These are phyloP conservation scores for Ophiocordyceps robertsii DNA, from an alignment of 2,329 filamentous ascomycete species.

Conservation along the genomic window DNA sequence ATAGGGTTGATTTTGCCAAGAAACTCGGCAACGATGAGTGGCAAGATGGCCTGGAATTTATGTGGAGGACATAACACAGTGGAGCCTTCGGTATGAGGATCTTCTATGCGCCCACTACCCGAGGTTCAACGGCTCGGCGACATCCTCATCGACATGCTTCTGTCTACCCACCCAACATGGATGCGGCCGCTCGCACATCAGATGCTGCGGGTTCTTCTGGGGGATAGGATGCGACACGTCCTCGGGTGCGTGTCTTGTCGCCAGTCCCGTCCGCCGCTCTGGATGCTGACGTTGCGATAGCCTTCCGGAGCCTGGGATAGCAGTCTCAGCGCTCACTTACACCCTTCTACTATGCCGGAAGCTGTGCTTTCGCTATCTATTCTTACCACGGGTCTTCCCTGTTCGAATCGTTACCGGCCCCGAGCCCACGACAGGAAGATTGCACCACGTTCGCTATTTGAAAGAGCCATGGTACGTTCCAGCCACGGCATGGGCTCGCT, in stretches of 20 bases:
- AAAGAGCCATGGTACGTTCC: slow-evolving; percentile 53
- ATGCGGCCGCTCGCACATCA: slow-evolving; percentile 33
- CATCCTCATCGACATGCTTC: slow-evolving; percentile 45
- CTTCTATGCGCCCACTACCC: slow-evolving; percentile 39
- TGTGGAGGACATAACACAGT: slow-evolving; percentile 31
- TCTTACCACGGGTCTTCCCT: slow-evolving; percentile 40
- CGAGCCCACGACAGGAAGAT: slow-evolving; percentile 38
- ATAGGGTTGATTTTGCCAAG: slow-evolving; percentile 46
- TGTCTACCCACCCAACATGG: slow-evolving; percentile 36
- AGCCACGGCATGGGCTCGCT: slow-evolving; percentile 46
- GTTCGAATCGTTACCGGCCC: slow-evolving; percentile 28
- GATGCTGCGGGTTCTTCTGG: slow-evolving; percentile 46
- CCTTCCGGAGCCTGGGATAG: slow-evolving; percentile 28
- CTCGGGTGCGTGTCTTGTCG: slow-evolving; percentile 41
- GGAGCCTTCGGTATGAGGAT: slow-evolving; percentile 44
- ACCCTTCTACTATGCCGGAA: slow-evolving; percentile 36
- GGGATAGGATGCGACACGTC: slow-evolving; percentile 46
- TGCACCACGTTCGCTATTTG: slow-evolving; percentile 37
- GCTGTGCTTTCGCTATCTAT: slow-evolving; percentile 41
- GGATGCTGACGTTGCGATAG: slow-evolving; percentile 12
- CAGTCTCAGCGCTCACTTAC: slow-evolving; percentile 26
- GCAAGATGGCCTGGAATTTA: slow-evolving; percentile 37
- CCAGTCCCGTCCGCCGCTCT: not conserved
- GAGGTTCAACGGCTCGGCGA: slow-evolving; percentile 39
- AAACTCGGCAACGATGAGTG: slow-evolving; percentile 24